Percentiles rank a stretch among this genome's conserved stretches.
Conservation (phyloP, 2,329 filamentous ascomycete genomes). For the Tolypocladium tundrense region DNA sequence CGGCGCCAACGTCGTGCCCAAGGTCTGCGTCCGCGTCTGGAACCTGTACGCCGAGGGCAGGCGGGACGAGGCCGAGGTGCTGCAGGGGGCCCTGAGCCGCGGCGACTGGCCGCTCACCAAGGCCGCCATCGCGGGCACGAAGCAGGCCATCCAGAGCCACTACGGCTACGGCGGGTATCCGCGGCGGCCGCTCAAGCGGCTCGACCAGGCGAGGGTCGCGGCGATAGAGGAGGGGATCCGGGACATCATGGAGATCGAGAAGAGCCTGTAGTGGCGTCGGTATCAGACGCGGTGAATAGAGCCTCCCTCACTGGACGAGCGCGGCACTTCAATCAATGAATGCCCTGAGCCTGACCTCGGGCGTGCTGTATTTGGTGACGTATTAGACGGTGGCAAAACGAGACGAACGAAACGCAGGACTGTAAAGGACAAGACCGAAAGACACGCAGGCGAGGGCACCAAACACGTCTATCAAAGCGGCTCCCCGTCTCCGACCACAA, state of each 20-base stretch:
- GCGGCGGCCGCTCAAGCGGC: constrained; percentile 58
- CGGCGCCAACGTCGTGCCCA: constrained; percentile 76
- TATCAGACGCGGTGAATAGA: too few species aligned
- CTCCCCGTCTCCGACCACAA: too few species aligned
- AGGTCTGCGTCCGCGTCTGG: constrained; percentile 70
- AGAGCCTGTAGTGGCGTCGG: constrained; percentile 26
- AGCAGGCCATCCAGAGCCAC: constrained; percentile 69
- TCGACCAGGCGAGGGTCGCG: constrained; percentile 45
- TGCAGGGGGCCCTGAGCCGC: constrained; percentile 69
- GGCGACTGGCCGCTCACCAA: constrained; percentile 80
- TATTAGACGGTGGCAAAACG: too few species aligned
- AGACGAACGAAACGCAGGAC: too few species aligned
- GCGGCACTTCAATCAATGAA: too few species aligned
- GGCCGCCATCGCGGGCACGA: constrained; percentile 75
- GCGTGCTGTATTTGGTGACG: too few species aligned
- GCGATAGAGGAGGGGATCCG: constrained; percentile 44
- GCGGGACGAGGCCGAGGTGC: constrained; percentile 60
- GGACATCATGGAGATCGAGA: constrained; percentile 59
- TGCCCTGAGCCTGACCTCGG: too few species aligned
- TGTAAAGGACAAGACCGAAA: too few species aligned
- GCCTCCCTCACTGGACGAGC: too few species aligned
- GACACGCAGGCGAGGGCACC: too few species aligned
- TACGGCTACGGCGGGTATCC: constrained; percentile 75
- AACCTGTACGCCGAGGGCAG: constrained; percentile 64
- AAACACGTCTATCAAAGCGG: too few species aligned